A percentile compares a stretch with the other conserved stretches of the same genome.
Evolutionary conservation across 2,329 filamentous ascomycete species (phyloP).

Genomic region (Sporothrix phasma): DNA sequence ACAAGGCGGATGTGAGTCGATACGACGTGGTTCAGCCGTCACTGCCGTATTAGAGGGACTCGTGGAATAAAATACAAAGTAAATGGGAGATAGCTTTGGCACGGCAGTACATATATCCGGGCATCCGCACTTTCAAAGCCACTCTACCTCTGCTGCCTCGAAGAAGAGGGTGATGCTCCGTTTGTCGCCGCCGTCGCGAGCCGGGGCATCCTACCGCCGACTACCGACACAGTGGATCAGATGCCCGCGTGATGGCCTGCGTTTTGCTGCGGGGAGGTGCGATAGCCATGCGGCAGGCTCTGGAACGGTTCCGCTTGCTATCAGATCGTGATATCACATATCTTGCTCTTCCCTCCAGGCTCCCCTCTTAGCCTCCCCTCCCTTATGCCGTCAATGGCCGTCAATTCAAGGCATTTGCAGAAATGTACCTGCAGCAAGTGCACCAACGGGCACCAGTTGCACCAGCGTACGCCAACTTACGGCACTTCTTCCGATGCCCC

Average conservation of each 20-base stretch:
- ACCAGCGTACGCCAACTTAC: no score
- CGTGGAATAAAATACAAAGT: no score
- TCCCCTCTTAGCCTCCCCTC: not conserved
- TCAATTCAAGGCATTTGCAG: not conserved
- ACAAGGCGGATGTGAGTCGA: no score
- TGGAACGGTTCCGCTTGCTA: not conserved
- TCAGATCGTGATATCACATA: not conserved
- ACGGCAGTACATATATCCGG: no score
- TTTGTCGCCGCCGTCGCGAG: not conserved
- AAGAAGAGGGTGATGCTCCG: not conserved
- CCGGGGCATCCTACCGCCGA: not conserved
- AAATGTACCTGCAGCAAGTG: not conserved
- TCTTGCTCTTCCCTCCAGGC: not conserved
- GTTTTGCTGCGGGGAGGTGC: not conserved
- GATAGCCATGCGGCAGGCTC: not conserved
- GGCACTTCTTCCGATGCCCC: not conserved
- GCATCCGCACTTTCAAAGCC: no score
- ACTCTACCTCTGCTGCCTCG: no score
- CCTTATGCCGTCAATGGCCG: not conserved
- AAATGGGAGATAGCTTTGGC: no score
- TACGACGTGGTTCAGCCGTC: no score
- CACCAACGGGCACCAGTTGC: no score
- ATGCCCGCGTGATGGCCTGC: not conserved
- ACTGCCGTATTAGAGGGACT: no score
- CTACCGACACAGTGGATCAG: not conserved